These are phyloP conservation scores for Talaromyces piceae DNA, from an alignment of 2,329 filamentous ascomycete species.

Conservation along the genomic window DNA sequence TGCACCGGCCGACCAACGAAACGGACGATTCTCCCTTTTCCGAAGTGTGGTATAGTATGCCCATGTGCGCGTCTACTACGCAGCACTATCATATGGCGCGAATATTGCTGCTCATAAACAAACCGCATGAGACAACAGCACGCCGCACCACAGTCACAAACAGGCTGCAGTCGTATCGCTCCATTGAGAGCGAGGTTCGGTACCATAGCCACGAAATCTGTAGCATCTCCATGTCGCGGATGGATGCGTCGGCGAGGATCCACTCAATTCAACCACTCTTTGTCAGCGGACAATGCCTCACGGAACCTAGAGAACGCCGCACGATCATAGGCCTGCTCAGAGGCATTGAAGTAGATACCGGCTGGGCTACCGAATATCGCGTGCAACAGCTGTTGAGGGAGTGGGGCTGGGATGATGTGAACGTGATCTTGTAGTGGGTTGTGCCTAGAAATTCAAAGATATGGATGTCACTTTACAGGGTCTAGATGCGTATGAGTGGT, in stretches of 20 bases:
- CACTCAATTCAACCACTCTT: constrained; percentile 56
- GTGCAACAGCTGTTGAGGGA: constrained; percentile 44
- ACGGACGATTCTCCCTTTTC: constrained; percentile 34
- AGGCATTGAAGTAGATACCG: constrained; percentile 56
- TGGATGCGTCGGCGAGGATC: constrained; percentile 52
- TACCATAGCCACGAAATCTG: constrained; percentile 56
- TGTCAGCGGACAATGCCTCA: constrained; percentile 55
- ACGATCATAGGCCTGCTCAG: constrained; percentile 49
- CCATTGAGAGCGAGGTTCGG: constrained; percentile 48
- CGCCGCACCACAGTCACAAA: constrained; percentile 46
- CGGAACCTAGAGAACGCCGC: constrained; percentile 46
- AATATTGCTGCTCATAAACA: constrained; percentile 37
- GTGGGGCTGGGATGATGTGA: constrained; percentile 25
- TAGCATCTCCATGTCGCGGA: constrained; percentile 51
- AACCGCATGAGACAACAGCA: constrained; percentile 37
- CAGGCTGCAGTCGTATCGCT: constrained; percentile 51
- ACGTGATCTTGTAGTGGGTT: constrained; percentile 1
- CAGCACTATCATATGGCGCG: constrained; percentile 40
- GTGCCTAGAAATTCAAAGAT: too few relatives aligned
- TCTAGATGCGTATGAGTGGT: too few relatives aligned
- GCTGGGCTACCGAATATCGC: constrained; percentile 57
- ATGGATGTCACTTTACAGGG: too few relatives aligned
- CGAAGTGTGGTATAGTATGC: constrained; percentile 58
- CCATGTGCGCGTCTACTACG: constrained; percentile 58
- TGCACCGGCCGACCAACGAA: constrained; percentile 13